phyloP scores from a whole-genome alignment of 495 filamentous ascomycete genomes.

The Recurvomyces mirabilis region DNA sequence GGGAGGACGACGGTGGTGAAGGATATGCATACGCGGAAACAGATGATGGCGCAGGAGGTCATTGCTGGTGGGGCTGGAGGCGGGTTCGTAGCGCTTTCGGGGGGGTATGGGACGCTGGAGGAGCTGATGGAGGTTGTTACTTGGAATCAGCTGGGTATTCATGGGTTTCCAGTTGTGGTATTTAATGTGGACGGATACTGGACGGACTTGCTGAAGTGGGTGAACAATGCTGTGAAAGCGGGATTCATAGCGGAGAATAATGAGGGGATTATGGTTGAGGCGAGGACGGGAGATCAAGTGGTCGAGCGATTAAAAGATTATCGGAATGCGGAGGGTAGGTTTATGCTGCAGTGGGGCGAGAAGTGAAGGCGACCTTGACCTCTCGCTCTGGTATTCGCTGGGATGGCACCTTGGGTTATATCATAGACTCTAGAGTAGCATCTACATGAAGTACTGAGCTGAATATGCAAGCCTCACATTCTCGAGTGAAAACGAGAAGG shows the following conservation, averaged over 20 bases:
- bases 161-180: slow-evolving; percentile 66
- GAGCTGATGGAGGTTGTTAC: slow-evolving; percentile 94
- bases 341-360: slow-evolving; percentile 71
- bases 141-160: slow-evolving; percentile 97
- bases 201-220: slow-evolving; percentile 75
- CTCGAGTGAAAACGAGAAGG: too few relatives aligned
- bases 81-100: slow-evolving; percentile 82
- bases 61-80: slow-evolving; percentile 66
- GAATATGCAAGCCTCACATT: too few relatives aligned
- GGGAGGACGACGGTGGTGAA: slow-evolving; percentile 77
- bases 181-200: slow-evolving; percentile 86
- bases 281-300: slow-evolving; percentile 57
- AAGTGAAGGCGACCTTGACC: too few relatives aligned
- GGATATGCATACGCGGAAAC: slow-evolving; percentile 93
- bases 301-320: slow-evolving; percentile 61
- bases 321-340: slow-evolving; percentile 56
- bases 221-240: slow-evolving; percentile 59
- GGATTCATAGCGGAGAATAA: slow-evolving; percentile 65
- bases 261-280: slow-evolving; percentile 66
- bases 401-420: too few relatives aligned
- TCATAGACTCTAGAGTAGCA: too few relatives aligned
- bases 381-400: too few relatives aligned
- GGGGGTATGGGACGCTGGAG: slow-evolving; percentile 91
- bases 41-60: slow-evolving; percentile 80
- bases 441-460: too few relatives aligned